Evolutionary conservation across 805 yeast species (phyloP), one percentile per base, ranked within the genome.

Genomic region (Kazachstania viticola): DNA sequence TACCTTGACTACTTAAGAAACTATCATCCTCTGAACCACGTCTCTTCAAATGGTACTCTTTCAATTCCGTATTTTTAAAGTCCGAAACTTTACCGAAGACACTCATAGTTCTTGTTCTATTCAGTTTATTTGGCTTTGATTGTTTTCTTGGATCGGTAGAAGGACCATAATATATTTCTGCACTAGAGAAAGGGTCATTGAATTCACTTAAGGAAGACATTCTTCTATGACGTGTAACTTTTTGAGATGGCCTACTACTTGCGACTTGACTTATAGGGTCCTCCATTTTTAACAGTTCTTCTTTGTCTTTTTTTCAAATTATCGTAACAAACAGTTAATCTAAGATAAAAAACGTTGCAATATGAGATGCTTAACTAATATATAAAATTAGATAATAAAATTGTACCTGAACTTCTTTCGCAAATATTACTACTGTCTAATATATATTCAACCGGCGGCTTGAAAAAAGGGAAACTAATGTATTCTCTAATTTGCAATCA

Each of bases 121-220:
- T 72, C 25, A 65, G 58, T 36, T 55, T 38, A n/a, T 33, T 30
- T 9, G 39, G 17, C 13, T 14, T 28, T 16, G 29, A 16, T 4
- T 13, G 69, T 42, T 58, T 64, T 16, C 69, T 49, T 2, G 79
- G 81, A 46, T 71, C 73, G 3, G 73, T 72, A 21, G 51, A 51
- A 1, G 79, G 74, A 4, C 82, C 81, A 52, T 80, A 79, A 51
- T 80, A 80, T 17, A 67, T 61, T 30, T 78, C 87, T 0, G 88
- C 69, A n/a, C 61, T 56, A 13, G 78, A 76, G 40, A 64, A 76
- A 0, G 91, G 91, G 48, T 78, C 76, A 23, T 44, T 37, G 27
- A 65, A 43, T n/a, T 67, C 71, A 21, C 68, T 74, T 17, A 60
- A 46, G 4, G 75, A 67, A 3, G 69, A 62, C 25, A 46, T 33